A percentile compares a stretch with the other conserved stretches of the same genome.
Conservation (phyloP, 2,329 filamentous ascomycete genomes). For the Alternaria conjuncta region DNA sequence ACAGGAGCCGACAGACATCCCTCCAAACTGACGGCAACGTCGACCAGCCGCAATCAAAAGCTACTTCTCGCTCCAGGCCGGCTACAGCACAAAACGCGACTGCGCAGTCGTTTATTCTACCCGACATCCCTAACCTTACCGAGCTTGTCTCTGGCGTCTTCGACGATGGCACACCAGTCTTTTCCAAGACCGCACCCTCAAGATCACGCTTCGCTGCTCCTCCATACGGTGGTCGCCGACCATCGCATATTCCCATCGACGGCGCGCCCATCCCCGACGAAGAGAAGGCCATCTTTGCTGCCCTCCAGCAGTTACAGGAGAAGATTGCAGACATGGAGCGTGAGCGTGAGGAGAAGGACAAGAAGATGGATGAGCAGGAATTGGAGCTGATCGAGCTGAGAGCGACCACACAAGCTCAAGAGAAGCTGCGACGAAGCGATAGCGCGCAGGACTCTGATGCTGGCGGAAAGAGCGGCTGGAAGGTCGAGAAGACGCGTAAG, state of each 20-base stretch:
- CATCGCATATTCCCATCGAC: constrained; percentile 57
- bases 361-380: constrained; percentile 58
- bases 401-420: constrained; percentile 53
- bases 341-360: constrained; percentile 60
- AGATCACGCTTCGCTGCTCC: constrained; percentile 63
- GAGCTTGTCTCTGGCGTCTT: constrained; percentile 66
- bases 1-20: constrained; percentile 51
- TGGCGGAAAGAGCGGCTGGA: constrained; percentile 44
- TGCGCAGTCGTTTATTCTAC: constrained; percentile 66
- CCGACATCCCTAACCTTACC: constrained; percentile 66
- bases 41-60: constrained; percentile 28
- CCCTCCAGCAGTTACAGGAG: constrained; percentile 64
- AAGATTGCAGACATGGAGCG: constrained; percentile 63
- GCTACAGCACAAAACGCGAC: constrained; percentile 58
- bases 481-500: constrained; percentile 64
- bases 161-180: constrained; percentile 64
- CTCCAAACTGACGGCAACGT: constrained; percentile 41
- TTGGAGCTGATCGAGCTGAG: constrained; percentile 60
- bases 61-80: constrained; percentile 41
- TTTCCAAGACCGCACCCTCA: constrained; percentile 57
- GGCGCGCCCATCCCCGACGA: constrained; percentile 65
- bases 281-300: constrained; percentile 68
- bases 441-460: constrained; percentile 58
- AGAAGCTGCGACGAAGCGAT: constrained; percentile 52
- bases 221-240: constrained; percentile 34